A percentile compares a stretch with the other conserved stretches of the same genome.
These are phyloP conservation scores for Paecilomyces sp. DNA, from an alignment of 2,329 filamentous ascomycete genomes.

Conservation along the genomic window DNA sequence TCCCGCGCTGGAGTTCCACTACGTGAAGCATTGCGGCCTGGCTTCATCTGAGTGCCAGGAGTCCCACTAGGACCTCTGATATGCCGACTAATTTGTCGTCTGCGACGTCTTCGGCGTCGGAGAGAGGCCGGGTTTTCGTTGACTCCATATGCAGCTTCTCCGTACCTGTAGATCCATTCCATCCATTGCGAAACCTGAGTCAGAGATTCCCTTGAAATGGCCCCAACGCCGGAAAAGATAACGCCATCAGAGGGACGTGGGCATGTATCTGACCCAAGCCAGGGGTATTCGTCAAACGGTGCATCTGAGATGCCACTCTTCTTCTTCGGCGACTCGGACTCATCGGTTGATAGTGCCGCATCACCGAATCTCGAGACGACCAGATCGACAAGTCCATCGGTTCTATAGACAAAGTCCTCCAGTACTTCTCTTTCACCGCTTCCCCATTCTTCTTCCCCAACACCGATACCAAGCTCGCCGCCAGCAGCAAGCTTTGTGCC, in stretches of 20 bases:
- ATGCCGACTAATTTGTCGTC: constrained; percentile 21
- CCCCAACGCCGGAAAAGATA: constrained; percentile 75
- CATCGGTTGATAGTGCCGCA: constrained; percentile 25
- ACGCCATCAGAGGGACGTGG: constrained; percentile 70
- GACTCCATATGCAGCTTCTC: constrained; percentile 77
- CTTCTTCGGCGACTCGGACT: constrained; percentile 10
- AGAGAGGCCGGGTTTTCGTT: constrained; percentile 67
- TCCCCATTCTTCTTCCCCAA: constrained; percentile 90
- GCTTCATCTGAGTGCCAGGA: not conserved
- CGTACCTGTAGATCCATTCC: constrained; percentile 79
- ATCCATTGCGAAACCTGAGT: constrained; percentile 75
- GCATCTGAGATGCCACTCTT: constrained; percentile 6
- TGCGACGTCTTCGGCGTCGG: constrained; percentile 38
- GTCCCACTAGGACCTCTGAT: constrained; percentile 8
- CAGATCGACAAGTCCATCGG: constrained; percentile 79
- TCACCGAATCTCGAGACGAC: constrained; percentile 81
- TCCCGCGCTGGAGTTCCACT: constrained; percentile 8
- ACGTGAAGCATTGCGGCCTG: constrained; percentile 3
- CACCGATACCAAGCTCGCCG: constrained; percentile 86
- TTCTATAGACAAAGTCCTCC: constrained; percentile 73
- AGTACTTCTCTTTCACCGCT: constrained; percentile 90
- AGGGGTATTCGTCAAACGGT: constrained; percentile 39
- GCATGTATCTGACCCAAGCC: constrained; percentile 67
- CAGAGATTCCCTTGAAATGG: constrained; percentile 63
- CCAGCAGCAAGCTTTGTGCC: constrained; percentile 84